These are phyloP conservation scores for Nigrospora osmanthi DNA, from an alignment of 2,329 filamentous ascomycete genomes.

Conservation along the genomic window DNA sequence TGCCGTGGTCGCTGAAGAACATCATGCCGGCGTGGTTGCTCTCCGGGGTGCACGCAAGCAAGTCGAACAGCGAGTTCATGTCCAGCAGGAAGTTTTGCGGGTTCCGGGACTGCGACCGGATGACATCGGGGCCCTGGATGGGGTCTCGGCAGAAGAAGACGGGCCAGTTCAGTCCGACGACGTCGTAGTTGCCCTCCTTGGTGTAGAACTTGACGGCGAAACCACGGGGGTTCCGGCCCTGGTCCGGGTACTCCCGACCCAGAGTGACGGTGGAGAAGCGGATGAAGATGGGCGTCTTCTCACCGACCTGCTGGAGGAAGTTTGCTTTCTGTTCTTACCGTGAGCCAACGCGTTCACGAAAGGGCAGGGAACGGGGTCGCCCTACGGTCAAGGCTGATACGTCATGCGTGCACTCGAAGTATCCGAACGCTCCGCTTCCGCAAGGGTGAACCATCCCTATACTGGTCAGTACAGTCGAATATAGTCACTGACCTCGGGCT, in stretches of 20 bases:
- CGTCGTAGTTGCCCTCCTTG: conserved; percentile 51
- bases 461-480: no score
- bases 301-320: conserved; percentile 31
- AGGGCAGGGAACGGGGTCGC: no score
- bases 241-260: conserved; percentile 23
- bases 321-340: conserved; percentile 5
- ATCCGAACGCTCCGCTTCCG: no score
- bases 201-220: conserved; percentile 63
- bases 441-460: no score
- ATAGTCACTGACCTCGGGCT: no score
- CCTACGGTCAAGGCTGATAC: no score
- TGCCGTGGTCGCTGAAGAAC: conserved; percentile 42
- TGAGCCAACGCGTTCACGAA: no score
- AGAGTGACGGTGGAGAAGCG: conserved; percentile 40
- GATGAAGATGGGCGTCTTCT: conserved; percentile 45
- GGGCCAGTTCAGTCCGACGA: conserved; percentile 39
- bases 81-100: conserved; percentile 40
- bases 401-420: no score
- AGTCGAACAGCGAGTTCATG: conserved; percentile 37
- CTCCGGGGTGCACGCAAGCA: conserved; percentile 39
- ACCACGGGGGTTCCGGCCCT: conserved; percentile 40
- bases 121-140: conserved; percentile 37
- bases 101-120: conserved; percentile 36
- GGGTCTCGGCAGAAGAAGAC: conserved; percentile 42
- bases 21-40: conserved; percentile 38